Percentiles rank a stretch among this genome's conserved stretches.
Conservation (phyloP, 1,139 yeast species). For the Pichia sp. region DNA sequence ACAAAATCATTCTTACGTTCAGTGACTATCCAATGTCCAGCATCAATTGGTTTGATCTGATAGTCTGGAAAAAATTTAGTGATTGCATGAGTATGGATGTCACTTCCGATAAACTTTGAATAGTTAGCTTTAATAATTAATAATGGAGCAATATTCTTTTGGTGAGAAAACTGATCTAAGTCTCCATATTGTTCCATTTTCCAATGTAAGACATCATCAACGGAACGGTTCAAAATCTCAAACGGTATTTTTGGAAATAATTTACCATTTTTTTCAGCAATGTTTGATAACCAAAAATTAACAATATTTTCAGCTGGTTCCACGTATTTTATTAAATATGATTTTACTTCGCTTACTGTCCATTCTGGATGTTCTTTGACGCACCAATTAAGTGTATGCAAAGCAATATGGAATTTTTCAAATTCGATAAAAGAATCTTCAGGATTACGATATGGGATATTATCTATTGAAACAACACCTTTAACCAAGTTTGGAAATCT, state of each 20-base stretch:
- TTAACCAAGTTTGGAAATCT: slow-evolving; percentile 59
- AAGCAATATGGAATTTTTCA: slow-evolving; percentile 24
- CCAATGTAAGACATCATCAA: slow-evolving; percentile 51
- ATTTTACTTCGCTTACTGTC: slow-evolving; percentile 35
- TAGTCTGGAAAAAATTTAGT: slow-evolving; percentile 71
- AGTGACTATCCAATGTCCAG: slow-evolving; percentile 89
- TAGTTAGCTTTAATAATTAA: slow-evolving; percentile 57
- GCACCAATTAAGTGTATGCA: slow-evolving; percentile 15
- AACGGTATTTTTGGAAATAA: slow-evolving; percentile 51
- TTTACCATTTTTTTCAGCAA: slow-evolving; percentile 24
- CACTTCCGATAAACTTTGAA: slow-evolving; percentile 24
- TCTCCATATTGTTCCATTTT: slow-evolving; percentile 42
- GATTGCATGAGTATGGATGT: slow-evolving; percentile 49
- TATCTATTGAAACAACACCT: slow-evolving; percentile 74
- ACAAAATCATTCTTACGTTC: slow-evolving; percentile 68
- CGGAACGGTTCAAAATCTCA: slow-evolving; percentile 53
- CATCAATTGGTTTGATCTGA: slow-evolving; percentile 60
- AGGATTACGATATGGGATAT: slow-evolving; percentile 59
- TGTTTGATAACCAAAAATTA: slow-evolving; percentile 68
- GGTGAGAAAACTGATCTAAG: slow-evolving; percentile 41
- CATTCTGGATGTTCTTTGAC: slow-evolving; percentile 11
- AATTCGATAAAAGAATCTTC: slow-evolving; percentile 21
- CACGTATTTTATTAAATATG: slow-evolving; percentile 50
- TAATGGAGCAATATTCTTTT: slow-evolving; percentile 47
- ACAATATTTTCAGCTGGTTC: slow-evolving; percentile 58